Conservation (phyloP, 441 rosid species). For the Corymbia citriodora region DNA sequence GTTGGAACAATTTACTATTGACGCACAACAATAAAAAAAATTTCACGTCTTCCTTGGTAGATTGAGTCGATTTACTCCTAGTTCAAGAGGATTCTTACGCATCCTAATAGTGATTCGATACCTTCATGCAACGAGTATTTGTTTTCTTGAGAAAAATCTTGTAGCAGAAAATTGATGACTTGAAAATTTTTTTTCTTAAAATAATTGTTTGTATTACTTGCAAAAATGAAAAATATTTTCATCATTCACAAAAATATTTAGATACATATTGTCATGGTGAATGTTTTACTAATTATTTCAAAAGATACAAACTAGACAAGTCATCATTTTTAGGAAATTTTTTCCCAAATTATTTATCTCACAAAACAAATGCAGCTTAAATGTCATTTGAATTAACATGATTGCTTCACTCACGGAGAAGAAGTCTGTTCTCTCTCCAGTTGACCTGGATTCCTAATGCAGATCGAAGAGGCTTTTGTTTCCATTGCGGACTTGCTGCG, state of each 20-base stretch:
- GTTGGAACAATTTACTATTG: not conserved
- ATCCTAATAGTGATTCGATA: not conserved
- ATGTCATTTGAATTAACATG: not conserved
- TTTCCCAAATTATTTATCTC: too few relatives aligned
- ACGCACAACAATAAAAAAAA: not conserved
- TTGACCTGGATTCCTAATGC: not conserved
- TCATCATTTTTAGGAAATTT: too few relatives aligned
- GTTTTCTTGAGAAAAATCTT: not conserved
- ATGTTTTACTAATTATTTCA: too few relatives aligned
- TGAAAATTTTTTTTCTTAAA: too few relatives aligned
- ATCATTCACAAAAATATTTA: too few relatives aligned
- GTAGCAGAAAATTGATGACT: not conserved
- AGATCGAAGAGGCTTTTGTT: not conserved
- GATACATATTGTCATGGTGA: too few relatives aligned
- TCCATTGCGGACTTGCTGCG: not conserved
- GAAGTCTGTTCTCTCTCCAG: not conserved
- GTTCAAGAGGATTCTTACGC: not conserved
- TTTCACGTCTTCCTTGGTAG: not conserved
- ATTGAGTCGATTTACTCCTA: not conserved
- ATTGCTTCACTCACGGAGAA: not conserved
- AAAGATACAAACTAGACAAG: too few relatives aligned
- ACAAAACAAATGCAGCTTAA: rapidly evolving
- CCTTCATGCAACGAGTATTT: not conserved
- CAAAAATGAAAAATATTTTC: not conserved
- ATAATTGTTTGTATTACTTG: not conserved